Evolutionary conservation across 371 early-diverging fungal genomes (phyloP), one percentile per base, ranked within the genome.

Genomic region (Mortierella sp.): DNA sequence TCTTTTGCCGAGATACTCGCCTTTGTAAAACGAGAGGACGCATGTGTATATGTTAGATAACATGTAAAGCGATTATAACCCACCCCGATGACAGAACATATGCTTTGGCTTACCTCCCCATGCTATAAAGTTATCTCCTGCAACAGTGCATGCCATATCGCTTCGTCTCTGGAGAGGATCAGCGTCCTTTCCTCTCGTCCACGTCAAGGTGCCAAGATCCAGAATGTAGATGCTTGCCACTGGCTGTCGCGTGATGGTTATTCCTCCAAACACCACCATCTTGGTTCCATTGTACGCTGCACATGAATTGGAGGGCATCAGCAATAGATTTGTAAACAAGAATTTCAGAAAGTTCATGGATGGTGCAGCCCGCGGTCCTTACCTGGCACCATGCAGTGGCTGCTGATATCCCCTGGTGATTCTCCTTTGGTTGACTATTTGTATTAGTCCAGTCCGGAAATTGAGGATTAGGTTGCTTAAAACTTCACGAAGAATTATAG

Each of bases 61-160:
- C 37, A 34, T 11, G 7, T 34, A 14, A 34, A 7, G 37, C 14
- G 1, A 14, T 4, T 34, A 4, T 14, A 14, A 14, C 14, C 37
- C 14, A 4, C 1, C 4, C 4, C 37, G 7, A 14, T 14, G 2
- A 0, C 37, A 21, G n/a, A n/a, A n/a, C n/a, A n/a, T n/a, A n/a
- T n/a, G n/a, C n/a, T n/a, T n/a, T n/a, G n/a, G n/a, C n/a, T 30
- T 44, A 28, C 65, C 65, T 21, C 65, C 65, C 65, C 58, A 57
- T 19, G 57, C 50, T 5, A 65, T 27, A 30, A 65, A 58, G 21
- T 44, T 50, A 14, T 56, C 51, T 3, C 39, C 58, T 1, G 58
- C 27, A 0, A 57, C 51, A 3, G 58, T 28, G n/a, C 65, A 65
- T 15, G 50, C 65, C 28, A 50, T 49, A 7, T 31, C 46, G 0